Evolutionary conservation across 225 moss, liverwort and hornwort species (phyloP).

Genomic region (Sphagnum tenellum): DNA sequence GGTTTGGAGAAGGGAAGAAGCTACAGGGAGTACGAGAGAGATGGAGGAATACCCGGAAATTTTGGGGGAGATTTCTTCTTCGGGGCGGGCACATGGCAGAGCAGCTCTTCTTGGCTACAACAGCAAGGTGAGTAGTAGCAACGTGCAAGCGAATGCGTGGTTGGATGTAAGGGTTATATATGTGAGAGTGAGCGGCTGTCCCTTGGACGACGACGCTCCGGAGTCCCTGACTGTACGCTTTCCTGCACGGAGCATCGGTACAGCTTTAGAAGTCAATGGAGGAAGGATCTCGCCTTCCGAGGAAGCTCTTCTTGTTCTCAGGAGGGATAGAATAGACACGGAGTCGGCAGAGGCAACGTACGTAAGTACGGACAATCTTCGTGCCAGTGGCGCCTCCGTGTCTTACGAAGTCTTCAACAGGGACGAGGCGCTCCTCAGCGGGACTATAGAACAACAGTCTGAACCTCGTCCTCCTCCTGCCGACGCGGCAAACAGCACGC

Average conservation of each 20-base stretch:
- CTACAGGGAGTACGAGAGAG: too few species aligned
- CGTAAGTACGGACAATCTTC: constrained; percentile 54
- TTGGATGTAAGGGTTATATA: too few species aligned
- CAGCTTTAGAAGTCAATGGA: constrained; percentile 57
- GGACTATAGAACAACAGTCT: constrained; percentile 26
- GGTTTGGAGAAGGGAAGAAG: too few species aligned
- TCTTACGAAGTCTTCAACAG: constrained; percentile 36
- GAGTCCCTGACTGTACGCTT: constrained; percentile 48
- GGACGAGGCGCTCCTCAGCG: constrained; percentile 40
- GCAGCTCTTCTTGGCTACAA: too few species aligned
- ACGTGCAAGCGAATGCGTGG: too few species aligned
- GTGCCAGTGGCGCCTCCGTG: constrained; percentile 41
- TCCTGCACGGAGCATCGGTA: constrained; percentile 38
- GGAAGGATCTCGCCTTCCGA: constrained; percentile 58
- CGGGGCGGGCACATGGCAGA: too few species aligned
- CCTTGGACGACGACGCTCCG: constrained; percentile 8
- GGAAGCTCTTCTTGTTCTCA: constrained; percentile 24
- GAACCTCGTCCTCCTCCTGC: neutral
- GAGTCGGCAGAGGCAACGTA: constrained; percentile 54
- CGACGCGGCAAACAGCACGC: neutral
- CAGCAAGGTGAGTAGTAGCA: too few species aligned
- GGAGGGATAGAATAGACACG: constrained; percentile 47
- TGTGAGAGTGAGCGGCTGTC: too few species aligned
- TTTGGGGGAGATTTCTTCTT: too few species aligned
- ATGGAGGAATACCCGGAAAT: too few species aligned